Conservation (phyloP, 768 basidiomycete species). For the Plicaturopsis crispa region DNA sequence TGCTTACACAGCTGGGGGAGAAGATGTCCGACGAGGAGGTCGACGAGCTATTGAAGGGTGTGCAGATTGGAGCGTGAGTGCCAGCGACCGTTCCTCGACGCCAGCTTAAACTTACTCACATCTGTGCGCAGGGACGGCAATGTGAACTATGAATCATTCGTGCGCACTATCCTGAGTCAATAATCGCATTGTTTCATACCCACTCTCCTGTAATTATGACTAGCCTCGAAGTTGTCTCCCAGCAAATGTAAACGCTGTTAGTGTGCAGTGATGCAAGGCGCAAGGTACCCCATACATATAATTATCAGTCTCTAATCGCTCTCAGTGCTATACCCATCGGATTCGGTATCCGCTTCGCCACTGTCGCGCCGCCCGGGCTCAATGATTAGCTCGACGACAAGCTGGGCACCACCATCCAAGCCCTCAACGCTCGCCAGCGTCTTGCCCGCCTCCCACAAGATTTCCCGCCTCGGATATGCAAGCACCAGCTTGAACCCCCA, state of each 20-base stretch:
- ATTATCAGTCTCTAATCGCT: slow-evolving; percentile 26
- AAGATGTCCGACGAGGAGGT: slow-evolving; percentile 98
- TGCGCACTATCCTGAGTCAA: slow-evolving; percentile 89
- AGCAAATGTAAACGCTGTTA: slow-evolving; percentile 5
- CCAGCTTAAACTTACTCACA: slow-evolving; percentile 7
- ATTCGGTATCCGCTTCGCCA: slow-evolving; percentile 31
- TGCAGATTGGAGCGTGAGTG: slow-evolving; percentile 81
- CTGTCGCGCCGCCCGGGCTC: slow-evolving; percentile 4
- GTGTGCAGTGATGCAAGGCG: slow-evolving; percentile 1
- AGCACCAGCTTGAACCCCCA: slow-evolving; percentile 69
- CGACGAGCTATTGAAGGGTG: slow-evolving; percentile 94
- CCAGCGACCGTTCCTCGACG: slow-evolving; percentile 2
- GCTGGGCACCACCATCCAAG: slow-evolving; percentile 52
- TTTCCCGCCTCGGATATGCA: slow-evolving; percentile 64
- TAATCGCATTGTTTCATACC: slow-evolving; percentile 23
- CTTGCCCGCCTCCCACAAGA: slow-evolving; percentile 37
- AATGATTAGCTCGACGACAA: slow-evolving; percentile 49
- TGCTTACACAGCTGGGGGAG: slow-evolving; percentile 94
- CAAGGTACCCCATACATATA: too few relatives aligned
- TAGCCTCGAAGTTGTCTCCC: too few relatives aligned
- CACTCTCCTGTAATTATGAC: slow-evolving; percentile 6
- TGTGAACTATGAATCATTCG: slow-evolving; percentile 96
- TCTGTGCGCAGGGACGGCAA: slow-evolving; percentile 72
- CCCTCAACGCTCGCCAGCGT: slow-evolving; percentile 38
- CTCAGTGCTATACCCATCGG: slow-evolving; percentile 55